Conservation (phyloP, 257 asterid genomes). For the Asclepias syriaca region DNA sequence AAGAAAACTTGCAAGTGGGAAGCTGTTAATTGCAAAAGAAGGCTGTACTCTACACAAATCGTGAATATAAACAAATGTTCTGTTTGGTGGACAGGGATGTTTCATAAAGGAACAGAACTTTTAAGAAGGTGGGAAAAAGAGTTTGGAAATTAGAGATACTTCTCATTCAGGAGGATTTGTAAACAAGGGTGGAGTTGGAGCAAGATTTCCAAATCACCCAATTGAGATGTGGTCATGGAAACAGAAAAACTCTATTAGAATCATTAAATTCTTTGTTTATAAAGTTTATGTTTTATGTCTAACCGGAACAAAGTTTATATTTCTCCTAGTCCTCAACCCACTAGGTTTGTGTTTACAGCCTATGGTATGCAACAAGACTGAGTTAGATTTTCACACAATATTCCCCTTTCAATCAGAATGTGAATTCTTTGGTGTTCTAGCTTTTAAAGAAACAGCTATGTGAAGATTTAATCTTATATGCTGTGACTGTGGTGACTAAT, state of each 20-base stretch:
- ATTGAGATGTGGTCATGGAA: no score
- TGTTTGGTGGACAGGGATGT: background rate
- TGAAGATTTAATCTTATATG: background rate
- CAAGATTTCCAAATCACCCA: background rate
- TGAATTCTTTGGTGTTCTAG: background rate
- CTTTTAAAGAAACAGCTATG: background rate
- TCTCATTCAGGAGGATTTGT: background rate
- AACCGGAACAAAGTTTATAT: background rate
- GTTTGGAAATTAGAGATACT: background rate
- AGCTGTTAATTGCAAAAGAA: background rate
- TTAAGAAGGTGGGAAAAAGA: background rate
- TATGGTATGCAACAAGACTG: background rate
- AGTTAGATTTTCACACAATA: background rate
- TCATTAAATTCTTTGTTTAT: background rate
- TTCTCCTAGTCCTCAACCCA: background rate
- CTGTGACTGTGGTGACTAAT: background rate
- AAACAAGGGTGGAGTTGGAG: background rate
- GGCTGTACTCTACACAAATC: background rate
- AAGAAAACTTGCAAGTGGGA: background rate
- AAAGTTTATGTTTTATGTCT: background rate
- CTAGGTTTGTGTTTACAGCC: background rate
- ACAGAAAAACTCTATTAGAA: background rate
- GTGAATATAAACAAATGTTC: background rate
- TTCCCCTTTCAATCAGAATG: background rate
- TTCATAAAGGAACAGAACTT: background rate